Conservation (phyloP, 495 filamentous ascomycete genomes). For the Friedmanniomyces simplex region DNA sequence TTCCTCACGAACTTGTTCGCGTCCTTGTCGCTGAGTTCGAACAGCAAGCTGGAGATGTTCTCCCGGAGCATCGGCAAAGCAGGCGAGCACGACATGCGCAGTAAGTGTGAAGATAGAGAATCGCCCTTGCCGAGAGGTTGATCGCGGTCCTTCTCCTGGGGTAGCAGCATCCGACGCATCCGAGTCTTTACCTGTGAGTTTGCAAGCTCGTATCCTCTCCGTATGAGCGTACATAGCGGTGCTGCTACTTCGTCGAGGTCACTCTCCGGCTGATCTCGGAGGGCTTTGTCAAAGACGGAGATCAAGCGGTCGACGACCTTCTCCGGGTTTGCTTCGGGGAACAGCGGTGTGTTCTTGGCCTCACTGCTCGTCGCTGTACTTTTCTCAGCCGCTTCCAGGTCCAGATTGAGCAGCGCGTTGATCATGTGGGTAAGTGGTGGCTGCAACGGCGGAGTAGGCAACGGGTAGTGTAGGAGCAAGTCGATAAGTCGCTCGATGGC, state of each 20-base stretch:
- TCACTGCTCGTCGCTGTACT: slow-evolving; percentile 14
- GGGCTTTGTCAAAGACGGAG: no score
- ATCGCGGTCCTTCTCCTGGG: slow-evolving; percentile 64
- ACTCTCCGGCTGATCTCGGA: slow-evolving; percentile 46
- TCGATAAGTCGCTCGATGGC: slow-evolving; percentile 63
- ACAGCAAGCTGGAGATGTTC: slow-evolving; percentile 68
- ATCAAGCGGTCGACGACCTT: slow-evolving; percentile 52
- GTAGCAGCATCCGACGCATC: slow-evolving; percentile 61
- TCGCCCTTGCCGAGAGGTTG: slow-evolving; percentile 65
- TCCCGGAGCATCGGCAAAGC: slow-evolving; percentile 59
- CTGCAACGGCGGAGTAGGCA: no score
- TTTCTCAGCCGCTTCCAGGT: no score
- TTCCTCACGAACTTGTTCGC: slow-evolving; percentile 32
- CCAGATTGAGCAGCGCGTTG: slow-evolving; percentile 70
- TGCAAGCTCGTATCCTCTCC: slow-evolving; percentile 61
- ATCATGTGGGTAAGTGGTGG: slow-evolving; percentile 54
- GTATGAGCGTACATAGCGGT: slow-evolving; percentile 63
- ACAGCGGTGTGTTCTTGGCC: slow-evolving; percentile 35
- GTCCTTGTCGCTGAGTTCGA: slow-evolving; percentile 64
- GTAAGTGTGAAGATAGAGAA: slow-evolving; percentile 63
- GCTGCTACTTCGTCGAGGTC: slow-evolving; percentile 58
- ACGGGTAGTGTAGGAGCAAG: slow-evolving; percentile 51
- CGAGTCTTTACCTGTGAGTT: slow-evolving; percentile 48
- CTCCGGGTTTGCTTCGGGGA: slow-evolving; percentile 53
- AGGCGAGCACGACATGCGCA: slow-evolving; percentile 66